A percentile compares a stretch with the other conserved stretches of the same genome.
Conservation (phyloP, 805 yeast genomes). For the Clavispora fructus region DNA sequence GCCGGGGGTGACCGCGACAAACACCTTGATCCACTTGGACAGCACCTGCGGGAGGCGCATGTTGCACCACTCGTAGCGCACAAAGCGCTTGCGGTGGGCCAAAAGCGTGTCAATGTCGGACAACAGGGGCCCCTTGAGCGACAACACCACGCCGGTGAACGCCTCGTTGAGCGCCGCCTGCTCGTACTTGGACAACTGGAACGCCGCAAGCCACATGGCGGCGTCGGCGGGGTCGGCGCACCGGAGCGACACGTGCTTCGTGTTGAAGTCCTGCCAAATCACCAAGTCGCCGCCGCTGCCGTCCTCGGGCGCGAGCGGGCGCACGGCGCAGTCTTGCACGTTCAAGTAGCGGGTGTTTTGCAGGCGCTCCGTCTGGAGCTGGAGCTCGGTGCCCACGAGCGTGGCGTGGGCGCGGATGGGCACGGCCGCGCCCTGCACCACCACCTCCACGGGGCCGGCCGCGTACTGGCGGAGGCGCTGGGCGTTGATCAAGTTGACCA, state of each 20-base stretch:
- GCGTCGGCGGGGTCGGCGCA: conserved; percentile 19
- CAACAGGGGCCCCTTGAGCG: conserved; percentile 51
- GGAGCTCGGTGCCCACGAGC: conserved; percentile 51
- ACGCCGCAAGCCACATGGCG: conserved; percentile 41
- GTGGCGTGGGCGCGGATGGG: conserved; percentile 26
- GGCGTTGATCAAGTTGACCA: conserved; percentile 63
- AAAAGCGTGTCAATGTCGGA: conserved; percentile 56
- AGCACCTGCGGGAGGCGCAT: conserved; percentile 54
- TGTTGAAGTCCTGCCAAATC: conserved; percentile 26
- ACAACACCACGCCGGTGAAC: conserved; percentile 59
- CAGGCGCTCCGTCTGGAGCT: conserved; percentile 41
- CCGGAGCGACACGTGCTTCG: conserved; percentile 20
- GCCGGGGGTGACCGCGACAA: conserved; percentile 44
- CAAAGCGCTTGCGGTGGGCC: conserved; percentile 42
- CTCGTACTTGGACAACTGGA: conserved; percentile 54
- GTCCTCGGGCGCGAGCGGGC: neutral
- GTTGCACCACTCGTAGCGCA: conserved; percentile 58
- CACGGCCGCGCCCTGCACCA: conserved; percentile 16
- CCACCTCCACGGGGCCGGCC: conserved; percentile 42
- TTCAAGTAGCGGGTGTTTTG: conserved; percentile 50
- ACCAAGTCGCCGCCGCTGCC: conserved; percentile 14
- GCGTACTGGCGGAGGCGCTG: conserved; percentile 65
- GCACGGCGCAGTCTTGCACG: conserved; percentile 37
- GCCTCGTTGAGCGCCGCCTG: conserved; percentile 53
- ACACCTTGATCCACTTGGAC: conserved; percentile 55